A percentile compares a stretch with the other conserved stretches of the same genome.
Conservation (phyloP, 371 early-diverging fungal genomes). For the Rhizopus delemar region DNA sequence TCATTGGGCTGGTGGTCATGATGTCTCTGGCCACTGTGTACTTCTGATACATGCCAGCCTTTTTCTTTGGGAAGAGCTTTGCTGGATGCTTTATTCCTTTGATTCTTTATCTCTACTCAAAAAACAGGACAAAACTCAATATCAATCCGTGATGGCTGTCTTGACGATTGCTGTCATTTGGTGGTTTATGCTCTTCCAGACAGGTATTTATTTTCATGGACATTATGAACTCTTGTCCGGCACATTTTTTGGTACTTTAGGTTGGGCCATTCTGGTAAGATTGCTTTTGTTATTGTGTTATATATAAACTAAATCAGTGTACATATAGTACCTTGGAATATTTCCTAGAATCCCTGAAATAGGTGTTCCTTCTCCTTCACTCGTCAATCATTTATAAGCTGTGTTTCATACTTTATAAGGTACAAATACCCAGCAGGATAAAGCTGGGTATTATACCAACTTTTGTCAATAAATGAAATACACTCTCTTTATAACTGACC, state of each 20-base stretch:
- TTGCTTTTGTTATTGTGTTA: neutral
- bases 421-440: too few species aligned
- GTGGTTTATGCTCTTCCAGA: slow-evolving; percentile 77
- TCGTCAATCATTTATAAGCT: too few species aligned
- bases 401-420: too few species aligned
- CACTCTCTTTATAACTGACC: too few species aligned
- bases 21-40: slow-evolving; percentile 90
- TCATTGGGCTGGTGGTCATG: slow-evolving; percentile 75
- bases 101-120: slow-evolving; percentile 24
- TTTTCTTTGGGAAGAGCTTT: slow-evolving; percentile 76
- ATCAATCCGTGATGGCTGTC: slow-evolving; percentile 35
- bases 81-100: slow-evolving; percentile 31
- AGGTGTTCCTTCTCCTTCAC: slow-evolving; percentile 19
- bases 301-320: neutral
- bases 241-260: slow-evolving; percentile 66
- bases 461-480: too few species aligned
- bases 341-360: slow-evolving; percentile 33
- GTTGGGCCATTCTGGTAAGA: slow-evolving; percentile 62
- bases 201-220: slow-evolving; percentile 81
- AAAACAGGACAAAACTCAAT: slow-evolving; percentile 18
- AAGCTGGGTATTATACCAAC: too few species aligned
- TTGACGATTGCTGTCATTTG: slow-evolving; percentile 56
- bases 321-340: slow-evolving; percentile 37
- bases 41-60: slow-evolving; percentile 81
- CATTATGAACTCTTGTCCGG: slow-evolving; percentile 72